phyloP scores from a whole-genome alignment of 1,139 yeast genomes.

The Debaryomyces fabryi region DNA sequence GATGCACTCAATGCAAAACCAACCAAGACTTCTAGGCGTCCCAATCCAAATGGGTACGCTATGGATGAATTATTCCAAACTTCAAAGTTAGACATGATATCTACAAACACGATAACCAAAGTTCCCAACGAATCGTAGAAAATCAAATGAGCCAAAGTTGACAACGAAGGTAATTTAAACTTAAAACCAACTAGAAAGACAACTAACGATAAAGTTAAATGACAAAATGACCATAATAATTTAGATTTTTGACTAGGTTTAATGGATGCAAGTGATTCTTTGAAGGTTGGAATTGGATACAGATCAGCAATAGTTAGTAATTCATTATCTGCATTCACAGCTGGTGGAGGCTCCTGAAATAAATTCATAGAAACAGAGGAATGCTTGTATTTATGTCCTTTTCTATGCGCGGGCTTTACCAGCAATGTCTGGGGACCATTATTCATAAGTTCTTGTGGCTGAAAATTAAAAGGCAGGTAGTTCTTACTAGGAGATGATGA shows the following conservation, averaged over 20 bases:
- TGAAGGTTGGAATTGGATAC: conserved; percentile 74
- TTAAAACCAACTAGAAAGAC: conserved; percentile 65
- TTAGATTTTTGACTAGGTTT: conserved; percentile 56
- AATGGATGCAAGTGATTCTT: conserved; percentile 62
- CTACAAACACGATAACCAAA: conserved; percentile 68
- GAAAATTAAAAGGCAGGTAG: conserved; percentile 47
- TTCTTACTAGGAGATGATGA: conserved; percentile 34
- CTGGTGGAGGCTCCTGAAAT: conserved; percentile 86
- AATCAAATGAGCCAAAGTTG: conserved; percentile 83
- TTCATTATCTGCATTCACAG: conserved; percentile 41
- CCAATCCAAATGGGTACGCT: conserved; percentile 88
- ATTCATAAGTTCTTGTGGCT: conserved; percentile 43
- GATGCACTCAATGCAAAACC: conserved; percentile 89
- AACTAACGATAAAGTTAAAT: conserved; percentile 55
- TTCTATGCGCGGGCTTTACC: conserved; percentile 70
- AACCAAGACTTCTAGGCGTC: conserved; percentile 80
- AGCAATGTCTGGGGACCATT: conserved; percentile 30
- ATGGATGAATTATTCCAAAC: conserved; percentile 88
- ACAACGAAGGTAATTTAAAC: conserved; percentile 60
- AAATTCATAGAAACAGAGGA: conserved; percentile 96
- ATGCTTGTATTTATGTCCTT: conserved; percentile 94
- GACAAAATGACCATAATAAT: conserved; percentile 67
- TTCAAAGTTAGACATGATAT: conserved; percentile 83
- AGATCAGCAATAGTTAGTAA: conserved; percentile 75
- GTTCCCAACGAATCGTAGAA: conserved; percentile 88